Conservation (phyloP, 306 rosid species). For the Vicia faba region DNA sequence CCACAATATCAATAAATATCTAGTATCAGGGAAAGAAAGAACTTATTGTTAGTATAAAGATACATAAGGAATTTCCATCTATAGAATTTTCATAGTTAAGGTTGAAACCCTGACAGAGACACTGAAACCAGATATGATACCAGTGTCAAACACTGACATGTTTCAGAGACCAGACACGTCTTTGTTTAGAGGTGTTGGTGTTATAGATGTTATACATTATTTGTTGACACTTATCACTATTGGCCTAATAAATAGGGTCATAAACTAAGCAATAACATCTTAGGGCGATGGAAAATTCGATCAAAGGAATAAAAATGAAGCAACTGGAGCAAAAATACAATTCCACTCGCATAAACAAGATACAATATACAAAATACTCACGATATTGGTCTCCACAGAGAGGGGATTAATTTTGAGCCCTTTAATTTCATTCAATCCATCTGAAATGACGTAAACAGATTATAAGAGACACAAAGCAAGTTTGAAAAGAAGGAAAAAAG, state of each 20-base stretch:
- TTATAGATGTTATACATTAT: no score
- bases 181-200: no score
- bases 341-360: constrained; percentile 1
- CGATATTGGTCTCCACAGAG: constrained; percentile 79
- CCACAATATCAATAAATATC: constrained; percentile 64
- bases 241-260: constrained; percentile 2
- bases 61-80: background rate
- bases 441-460: constrained; percentile 41
- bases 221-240: constrained; percentile 1
- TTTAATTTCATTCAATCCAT: constrained; percentile 58
- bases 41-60: constrained; percentile 11
- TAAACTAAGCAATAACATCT: constrained; percentile 13
- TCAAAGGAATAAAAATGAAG: background rate
- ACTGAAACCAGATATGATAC: no score
- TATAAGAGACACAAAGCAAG: constrained; percentile 12
- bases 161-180: no score
- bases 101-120: no score
- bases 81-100: no score
- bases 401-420: constrained; percentile 58
- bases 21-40: constrained; percentile 33
- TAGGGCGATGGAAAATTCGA: background rate
- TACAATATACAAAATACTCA: constrained; percentile 45
- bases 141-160: no score
- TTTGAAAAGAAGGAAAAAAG: background rate
- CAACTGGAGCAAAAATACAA: background rate